These are phyloP conservation scores for Ascochyta lentis DNA, from an alignment of 2,329 filamentous ascomycete genomes.

Conservation along the genomic window DNA sequence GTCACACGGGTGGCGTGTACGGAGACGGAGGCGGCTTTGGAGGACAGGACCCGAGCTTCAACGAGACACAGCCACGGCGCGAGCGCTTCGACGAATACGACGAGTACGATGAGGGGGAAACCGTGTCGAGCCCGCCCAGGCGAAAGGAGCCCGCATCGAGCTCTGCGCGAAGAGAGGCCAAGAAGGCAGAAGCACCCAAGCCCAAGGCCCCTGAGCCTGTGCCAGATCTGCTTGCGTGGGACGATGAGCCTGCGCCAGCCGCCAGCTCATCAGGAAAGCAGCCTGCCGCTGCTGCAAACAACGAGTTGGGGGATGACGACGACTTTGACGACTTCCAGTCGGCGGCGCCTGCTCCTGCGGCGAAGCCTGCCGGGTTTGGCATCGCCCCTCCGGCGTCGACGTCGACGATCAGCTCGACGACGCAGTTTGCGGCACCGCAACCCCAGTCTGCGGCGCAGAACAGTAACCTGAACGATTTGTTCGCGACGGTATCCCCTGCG, in stretches of 20 bases:
- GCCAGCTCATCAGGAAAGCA: slow-evolving; percentile 54
- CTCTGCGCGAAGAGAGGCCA: slow-evolving; percentile 54
- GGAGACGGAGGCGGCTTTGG: slow-evolving; percentile 96
- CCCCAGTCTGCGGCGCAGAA: slow-evolving; percentile 84
- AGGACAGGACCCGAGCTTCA: slow-evolving; percentile 72
- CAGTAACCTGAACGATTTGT: slow-evolving; percentile 79
- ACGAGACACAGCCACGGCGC: slow-evolving; percentile 66
- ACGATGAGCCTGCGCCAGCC: slow-evolving; percentile 69
- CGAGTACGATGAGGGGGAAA: slow-evolving; percentile 82
- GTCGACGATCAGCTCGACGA: slow-evolving; percentile 59
- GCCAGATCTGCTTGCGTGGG: slow-evolving; percentile 90
- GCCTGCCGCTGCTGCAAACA: slow-evolving; percentile 48
- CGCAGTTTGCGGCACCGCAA: slow-evolving; percentile 81
- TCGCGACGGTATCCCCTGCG: slow-evolving; percentile 81
- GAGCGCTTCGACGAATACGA: slow-evolving; percentile 97
- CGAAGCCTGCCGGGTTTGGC: slow-evolving; percentile 66
- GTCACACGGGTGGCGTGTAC: slow-evolving; percentile 78
- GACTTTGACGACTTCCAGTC: slow-evolving; percentile 99
- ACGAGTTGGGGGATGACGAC: slow-evolving; percentile 70
- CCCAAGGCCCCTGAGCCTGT: slow-evolving; percentile 77
- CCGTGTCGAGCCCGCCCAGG: slow-evolving; percentile 56
- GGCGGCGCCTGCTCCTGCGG: slow-evolving; percentile 61
- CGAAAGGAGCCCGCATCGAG: slow-evolving; percentile 55
- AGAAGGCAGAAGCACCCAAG: slow-evolving; percentile 73
- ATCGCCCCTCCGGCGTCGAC: slow-evolving; percentile 57